phyloP scores from a whole-genome alignment of 2,329 filamentous ascomycete genomes.

The Arthrobotrys pseudoclavata region DNA sequence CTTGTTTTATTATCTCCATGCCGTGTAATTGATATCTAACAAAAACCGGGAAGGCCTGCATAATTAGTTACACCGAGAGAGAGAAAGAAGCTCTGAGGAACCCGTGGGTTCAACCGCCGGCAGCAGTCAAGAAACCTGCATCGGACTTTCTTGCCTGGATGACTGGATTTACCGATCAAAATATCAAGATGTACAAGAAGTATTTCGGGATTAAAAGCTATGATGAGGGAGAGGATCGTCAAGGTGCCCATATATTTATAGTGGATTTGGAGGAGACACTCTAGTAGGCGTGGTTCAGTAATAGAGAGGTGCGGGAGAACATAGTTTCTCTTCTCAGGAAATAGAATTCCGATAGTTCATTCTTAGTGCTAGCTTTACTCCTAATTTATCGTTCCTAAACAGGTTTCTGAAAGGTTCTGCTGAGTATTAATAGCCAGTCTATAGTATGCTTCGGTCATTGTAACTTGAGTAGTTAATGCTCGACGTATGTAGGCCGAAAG shows the following conservation, averaged over 20 bases:
- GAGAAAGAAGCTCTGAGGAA: background rate
- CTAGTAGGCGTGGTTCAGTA: too few relatives aligned
- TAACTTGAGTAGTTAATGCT: too few relatives aligned
- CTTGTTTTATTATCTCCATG: background rate
- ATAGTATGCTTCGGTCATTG: too few relatives aligned
- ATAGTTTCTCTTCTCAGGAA: too few relatives aligned
- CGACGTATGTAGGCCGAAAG: too few relatives aligned
- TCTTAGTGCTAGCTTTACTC: too few relatives aligned
- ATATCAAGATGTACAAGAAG: conserved; percentile 9
- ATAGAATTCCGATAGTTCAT: too few relatives aligned
- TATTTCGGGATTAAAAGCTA: background rate
- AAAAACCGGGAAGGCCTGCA: conserved; percentile 19
- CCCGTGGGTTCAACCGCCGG: conserved; percentile 23
- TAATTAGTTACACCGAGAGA: conserved; percentile 12
- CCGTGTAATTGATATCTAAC: background rate
- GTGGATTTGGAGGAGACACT: conserved; percentile 3
- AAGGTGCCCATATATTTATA: background rate
- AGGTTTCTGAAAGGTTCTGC: too few relatives aligned
- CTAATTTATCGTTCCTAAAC: too few relatives aligned
- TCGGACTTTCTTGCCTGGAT: conserved; percentile 48
- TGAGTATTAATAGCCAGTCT: too few relatives aligned
- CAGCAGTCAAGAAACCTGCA: conserved; percentile 30
- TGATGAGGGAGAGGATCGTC: background rate
- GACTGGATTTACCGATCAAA: conserved; percentile 16
- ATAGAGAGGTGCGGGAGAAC: too few relatives aligned